A percentile compares a stretch with the other conserved stretches of the same genome.
phyloP scores from a whole-genome alignment of 225 moss, liverwort and hornwort genomes.

The Polytrichum formosum region DNA sequence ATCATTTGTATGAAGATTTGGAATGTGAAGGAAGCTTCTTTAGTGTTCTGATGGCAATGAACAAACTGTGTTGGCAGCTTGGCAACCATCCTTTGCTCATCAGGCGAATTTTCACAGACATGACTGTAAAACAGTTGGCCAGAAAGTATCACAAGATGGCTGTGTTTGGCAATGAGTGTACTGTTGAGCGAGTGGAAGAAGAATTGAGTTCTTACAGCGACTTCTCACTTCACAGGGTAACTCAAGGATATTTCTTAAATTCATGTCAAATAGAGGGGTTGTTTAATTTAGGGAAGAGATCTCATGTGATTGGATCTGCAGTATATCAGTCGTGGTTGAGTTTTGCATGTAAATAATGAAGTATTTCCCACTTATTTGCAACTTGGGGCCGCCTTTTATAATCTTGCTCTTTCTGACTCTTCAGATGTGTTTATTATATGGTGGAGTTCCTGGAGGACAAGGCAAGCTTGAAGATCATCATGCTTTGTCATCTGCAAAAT shows the following conservation, averaged over 20 bases:
- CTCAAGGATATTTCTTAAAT: conserved; percentile 1
- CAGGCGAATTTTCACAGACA: conserved; percentile 77
- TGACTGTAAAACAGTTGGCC: conserved; percentile 63
- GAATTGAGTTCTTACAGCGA: conserved; percentile 88
- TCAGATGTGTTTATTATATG: conserved; percentile 79
- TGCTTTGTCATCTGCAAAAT: conserved; percentile 80
- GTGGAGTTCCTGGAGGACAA: conserved; percentile 70
- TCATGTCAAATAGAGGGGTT: too few relatives aligned
- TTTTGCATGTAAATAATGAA: neutral
- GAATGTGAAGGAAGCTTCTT: neutral
- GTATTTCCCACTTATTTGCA: neutral
- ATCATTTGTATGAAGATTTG: too few relatives aligned
- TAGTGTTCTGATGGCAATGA: neutral
- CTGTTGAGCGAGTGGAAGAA: conserved; percentile 79
- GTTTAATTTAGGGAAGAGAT: too few relatives aligned
- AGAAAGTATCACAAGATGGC: conserved; percentile 69
- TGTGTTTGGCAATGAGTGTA: conserved; percentile 90
- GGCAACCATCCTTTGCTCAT: conserved; percentile 90
- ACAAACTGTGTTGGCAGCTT: conserved; percentile 32
- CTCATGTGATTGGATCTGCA: too few relatives aligned
- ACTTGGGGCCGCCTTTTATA: conserved; percentile 9
- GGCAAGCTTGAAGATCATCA: conserved; percentile 60
- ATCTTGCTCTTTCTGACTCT: conserved; percentile 9
- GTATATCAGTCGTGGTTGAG: neutral
- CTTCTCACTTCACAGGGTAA: conserved; percentile 68